These are phyloP conservation scores for Cercospora citrullina DNA, from an alignment of 2,329 filamentous ascomycete species.

Conservation along the genomic window DNA sequence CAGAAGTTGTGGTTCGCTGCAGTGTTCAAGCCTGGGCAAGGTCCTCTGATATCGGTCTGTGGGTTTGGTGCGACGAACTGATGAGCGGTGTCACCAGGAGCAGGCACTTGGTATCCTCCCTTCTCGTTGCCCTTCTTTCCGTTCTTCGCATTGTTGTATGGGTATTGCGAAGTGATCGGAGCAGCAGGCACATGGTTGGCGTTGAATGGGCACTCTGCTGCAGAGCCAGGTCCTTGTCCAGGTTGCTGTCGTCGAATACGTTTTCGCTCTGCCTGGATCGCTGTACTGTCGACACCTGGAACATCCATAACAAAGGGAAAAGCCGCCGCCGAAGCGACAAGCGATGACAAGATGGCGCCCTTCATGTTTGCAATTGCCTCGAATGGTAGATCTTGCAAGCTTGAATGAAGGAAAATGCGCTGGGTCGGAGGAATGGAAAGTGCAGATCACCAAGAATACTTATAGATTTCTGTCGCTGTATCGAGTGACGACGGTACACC, in stretches of 20 bases:
- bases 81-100: slow-evolving; percentile 44
- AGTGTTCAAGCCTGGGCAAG: slow-evolving; percentile 22
- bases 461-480: background rate
- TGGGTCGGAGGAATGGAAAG: background rate
- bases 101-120: slow-evolving; percentile 50
- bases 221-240: slow-evolving; percentile 28
- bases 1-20: slow-evolving; percentile 40
- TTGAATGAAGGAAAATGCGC: background rate
- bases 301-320: slow-evolving; percentile 44
- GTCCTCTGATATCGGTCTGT: slow-evolving; percentile 43
- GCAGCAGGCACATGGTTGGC: slow-evolving; percentile 42
- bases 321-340: slow-evolving; percentile 32
- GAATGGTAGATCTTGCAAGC: background rate
- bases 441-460: slow-evolving; percentile 10
- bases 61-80: slow-evolving; percentile 40
- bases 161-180: slow-evolving; percentile 38
- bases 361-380: slow-evolving; percentile 28
- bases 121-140: slow-evolving; percentile 44
- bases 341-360: slow-evolving; percentile 27
- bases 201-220: slow-evolving; percentile 43
- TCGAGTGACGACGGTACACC: background rate
- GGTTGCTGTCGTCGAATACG: slow-evolving; percentile 19
- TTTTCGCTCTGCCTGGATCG: slow-evolving; percentile 14
- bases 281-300: slow-evolving; percentile 41
- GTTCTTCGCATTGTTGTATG: slow-evolving; percentile 48